Evolutionary conservation across 148 eudicot species (phyloP), one percentile per base, ranked within the genome.

Genomic region (Fagopyrum esculentum): DNA sequence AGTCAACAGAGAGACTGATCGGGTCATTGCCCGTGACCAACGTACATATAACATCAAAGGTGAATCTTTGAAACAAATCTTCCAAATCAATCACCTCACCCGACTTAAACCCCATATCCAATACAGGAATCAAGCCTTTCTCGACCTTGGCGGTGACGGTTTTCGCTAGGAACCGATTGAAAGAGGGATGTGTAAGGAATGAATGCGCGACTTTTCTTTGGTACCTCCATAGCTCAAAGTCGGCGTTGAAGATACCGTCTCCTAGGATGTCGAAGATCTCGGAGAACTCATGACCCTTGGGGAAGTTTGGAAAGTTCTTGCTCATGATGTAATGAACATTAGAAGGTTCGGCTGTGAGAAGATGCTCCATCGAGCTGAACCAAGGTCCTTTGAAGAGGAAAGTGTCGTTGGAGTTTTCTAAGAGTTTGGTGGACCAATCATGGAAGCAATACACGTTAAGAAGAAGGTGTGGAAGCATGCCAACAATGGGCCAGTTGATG

Each of bases 11-110:
- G 22, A 82, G 75, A 52, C 85, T 77, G 0, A 76, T 71, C 5
- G 87, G 85, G 69, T 85, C 85, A 44, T 71, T 72, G 2, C 87
- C 87, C 0, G 85, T 85, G 6, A 85, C 83, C 9, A 84, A 63
- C 4, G 26, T 56, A 63, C 84, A 81, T 40, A 78, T 81, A 0
- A 81, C 78, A 15, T 35, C 40, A 35, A 35, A 35, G 40, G 40
- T 35, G 40, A 35, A 35, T 35, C 40, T 35, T 35, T 35, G 84
- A 19, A 84, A 82, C 68, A 84, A 11, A 30, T 84, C 87, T 71
- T 84, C 84, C 72, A 84, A 60, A 47, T 84, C 87, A 16, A 84
- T 64, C 43, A 77, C 81, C 29, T 13, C 55, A 11, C 76, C 76
- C 49, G 48, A 19, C n/a, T 51, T 46, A 5, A 45, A 68, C 0